phyloP scores from a whole-genome alignment of 208 protist species.

The Acanthamoeba rhysodes region DNA sequence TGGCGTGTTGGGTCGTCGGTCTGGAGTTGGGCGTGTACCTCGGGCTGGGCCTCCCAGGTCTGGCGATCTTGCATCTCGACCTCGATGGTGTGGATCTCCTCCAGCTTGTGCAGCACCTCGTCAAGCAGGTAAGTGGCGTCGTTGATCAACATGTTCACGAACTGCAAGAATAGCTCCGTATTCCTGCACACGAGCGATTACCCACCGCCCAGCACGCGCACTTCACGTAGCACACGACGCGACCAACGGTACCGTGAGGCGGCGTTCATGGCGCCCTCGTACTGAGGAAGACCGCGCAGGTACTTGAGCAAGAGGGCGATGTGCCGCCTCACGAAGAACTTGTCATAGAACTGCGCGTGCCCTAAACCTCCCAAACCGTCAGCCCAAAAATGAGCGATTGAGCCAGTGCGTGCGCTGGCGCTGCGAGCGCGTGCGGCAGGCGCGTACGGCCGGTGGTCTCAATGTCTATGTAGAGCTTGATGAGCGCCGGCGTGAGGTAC shows the following conservation, averaged over 20 bases:
- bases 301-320: constrained; percentile 78
- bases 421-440: neutral
- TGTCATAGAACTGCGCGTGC: constrained; percentile 79
- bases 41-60: constrained; percentile 60
- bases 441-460: constrained; percentile 70
- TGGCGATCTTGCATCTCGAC: constrained; percentile 61
- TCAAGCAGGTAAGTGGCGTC: constrained; percentile 78
- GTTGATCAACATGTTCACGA: constrained; percentile 80
- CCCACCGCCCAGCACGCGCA: neutral
- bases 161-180: constrained; percentile 67
- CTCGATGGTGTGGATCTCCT: constrained; percentile 62
- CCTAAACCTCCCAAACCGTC: neutral
- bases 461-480: constrained; percentile 71
- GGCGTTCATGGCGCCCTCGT: constrained; percentile 52
- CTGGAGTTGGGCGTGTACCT: neutral
- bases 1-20: no score
- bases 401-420: neutral
- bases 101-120: constrained; percentile 74
- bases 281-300: constrained; percentile 67
- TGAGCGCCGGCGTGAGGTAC: constrained; percentile 53
- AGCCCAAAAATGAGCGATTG: neutral
- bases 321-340: constrained; percentile 76
- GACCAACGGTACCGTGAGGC: neutral
- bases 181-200: neutral
- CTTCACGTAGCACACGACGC: neutral